Percentiles rank a stretch among this genome's conserved stretches.
Conservation (phyloP, 176 grass and related monocot species). For the Canna indica region DNA sequence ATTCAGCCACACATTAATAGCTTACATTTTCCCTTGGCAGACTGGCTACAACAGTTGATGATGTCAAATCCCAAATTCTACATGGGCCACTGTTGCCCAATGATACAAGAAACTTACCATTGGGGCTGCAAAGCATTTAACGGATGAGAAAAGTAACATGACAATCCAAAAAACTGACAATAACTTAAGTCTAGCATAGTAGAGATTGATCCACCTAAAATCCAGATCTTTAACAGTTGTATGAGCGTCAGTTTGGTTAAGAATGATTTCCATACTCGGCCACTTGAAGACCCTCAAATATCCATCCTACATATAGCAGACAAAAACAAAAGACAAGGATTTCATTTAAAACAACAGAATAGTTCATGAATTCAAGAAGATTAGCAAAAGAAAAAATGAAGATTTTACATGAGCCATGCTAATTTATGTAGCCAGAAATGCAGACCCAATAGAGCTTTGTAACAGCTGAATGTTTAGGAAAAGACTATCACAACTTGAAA, state of each 20-base stretch:
- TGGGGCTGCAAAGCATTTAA: conserved; percentile 33
- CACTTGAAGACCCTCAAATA: conserved; percentile 87
- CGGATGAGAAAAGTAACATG: not conserved
- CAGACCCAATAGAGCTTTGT: not conserved
- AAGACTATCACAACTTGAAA: too few species aligned
- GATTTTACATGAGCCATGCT: not conserved
- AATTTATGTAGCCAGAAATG: not conserved
- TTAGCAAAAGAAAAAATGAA: not conserved
- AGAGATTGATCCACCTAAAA: conserved; percentile 46
- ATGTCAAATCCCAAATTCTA: conserved; percentile 68
- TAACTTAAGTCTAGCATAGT: not conserved
- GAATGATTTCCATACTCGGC: conserved; percentile 55
- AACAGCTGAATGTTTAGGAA: not conserved
- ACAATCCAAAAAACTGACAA: conserved; percentile 15
- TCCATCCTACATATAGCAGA: conserved; percentile 45
- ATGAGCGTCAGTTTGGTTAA: conserved; percentile 61
- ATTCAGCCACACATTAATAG: conserved; percentile 5
- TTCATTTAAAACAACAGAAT: not conserved
- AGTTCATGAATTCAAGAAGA: not conserved
- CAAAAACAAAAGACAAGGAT: conserved; percentile 5
- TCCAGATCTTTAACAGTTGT: conserved; percentile 70
- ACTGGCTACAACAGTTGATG: conserved; percentile 53
- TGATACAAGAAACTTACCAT: conserved; percentile 71
- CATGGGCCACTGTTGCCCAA: conserved; percentile 66
- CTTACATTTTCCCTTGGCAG: conserved; percentile 72